Evolutionary conservation across 1,284 basidiomycete genomes (phyloP).

Genomic region (Cryptococcus amylolentus): DNA sequence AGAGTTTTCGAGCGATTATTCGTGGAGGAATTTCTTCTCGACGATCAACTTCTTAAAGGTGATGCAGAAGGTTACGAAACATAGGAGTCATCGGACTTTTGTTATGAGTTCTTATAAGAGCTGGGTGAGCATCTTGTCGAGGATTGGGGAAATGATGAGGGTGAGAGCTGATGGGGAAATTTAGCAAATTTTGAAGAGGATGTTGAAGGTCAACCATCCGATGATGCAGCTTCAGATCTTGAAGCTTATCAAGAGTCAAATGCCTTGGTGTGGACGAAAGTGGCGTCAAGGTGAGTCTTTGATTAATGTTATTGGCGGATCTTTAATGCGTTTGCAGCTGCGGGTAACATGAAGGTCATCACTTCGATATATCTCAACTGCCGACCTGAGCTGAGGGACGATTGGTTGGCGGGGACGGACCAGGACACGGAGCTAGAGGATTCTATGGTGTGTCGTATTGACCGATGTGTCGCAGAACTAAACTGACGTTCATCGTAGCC

Average conservation of each 20-base stretch:
- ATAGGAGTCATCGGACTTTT: conserved; percentile 88
- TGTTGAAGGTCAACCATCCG: conserved; percentile 88
- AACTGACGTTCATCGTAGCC: conserved; percentile 55
- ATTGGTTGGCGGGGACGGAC: conserved; percentile 93
- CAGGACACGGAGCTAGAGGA: conserved; percentile 80
- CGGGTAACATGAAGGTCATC: conserved; percentile 99
- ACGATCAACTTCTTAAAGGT: conserved; percentile 98
- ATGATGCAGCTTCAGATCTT: conserved; percentile 93
- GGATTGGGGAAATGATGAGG: not conserved
- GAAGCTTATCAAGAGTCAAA: conserved; percentile 98
- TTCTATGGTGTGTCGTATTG: conserved; percentile 26
- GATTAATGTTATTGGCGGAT: conserved; percentile 8
- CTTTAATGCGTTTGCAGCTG: not conserved
- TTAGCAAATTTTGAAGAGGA: conserved; percentile 92
- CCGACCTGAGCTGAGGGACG: conserved; percentile 90
- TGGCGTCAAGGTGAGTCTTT: conserved; percentile 85
- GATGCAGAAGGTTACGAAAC: conserved; percentile 96
- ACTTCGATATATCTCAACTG: conserved; percentile 98
- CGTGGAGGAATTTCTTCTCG: conserved; percentile 97
- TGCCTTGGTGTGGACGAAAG: conserved; percentile 95
- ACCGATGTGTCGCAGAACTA: not conserved
- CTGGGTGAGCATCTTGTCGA: conserved; percentile 60
- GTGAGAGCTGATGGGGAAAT: not conserved
- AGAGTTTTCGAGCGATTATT: conserved; percentile 88
- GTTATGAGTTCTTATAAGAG: conserved; percentile 98